Conservation (phyloP, 495 filamentous ascomycete genomes). For the Apiosordaria backusii region DNA sequence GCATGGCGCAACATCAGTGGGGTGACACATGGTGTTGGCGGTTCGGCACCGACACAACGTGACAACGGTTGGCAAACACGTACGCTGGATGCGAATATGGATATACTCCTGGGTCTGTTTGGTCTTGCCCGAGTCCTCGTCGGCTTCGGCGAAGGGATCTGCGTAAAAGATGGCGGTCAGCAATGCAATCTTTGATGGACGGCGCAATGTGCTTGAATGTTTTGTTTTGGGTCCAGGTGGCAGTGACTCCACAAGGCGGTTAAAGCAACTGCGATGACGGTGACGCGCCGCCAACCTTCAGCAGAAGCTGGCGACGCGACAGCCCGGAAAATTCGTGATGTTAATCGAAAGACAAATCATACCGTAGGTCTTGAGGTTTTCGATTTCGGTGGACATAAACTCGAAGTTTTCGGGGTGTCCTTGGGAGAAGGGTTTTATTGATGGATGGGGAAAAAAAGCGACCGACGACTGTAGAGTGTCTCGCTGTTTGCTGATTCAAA, state of each 20-base stretch:
- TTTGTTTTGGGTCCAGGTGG: not conserved
- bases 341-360: slow-evolving; percentile 39
- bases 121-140: slow-evolving; percentile 94
- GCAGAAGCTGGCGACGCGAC: not conserved
- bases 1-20: not conserved
- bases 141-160: slow-evolving; percentile 99
- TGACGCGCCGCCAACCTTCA: not conserved
- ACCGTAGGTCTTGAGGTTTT: slow-evolving; percentile 98
- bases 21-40: not conserved
- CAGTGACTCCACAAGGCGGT: not conserved
- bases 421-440: slow-evolving; percentile 43
- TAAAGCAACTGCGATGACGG: not conserved
- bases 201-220: not conserved
- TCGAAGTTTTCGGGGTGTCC: slow-evolving; percentile 53
- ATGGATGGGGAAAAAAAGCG: slow-evolving; percentile 37
- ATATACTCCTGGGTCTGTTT: slow-evolving; percentile 94
- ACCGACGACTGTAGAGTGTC: slow-evolving; percentile 44
- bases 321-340: not conserved
- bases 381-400: slow-evolving; percentile 98
- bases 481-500: slow-evolving; percentile 26
- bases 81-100: slow-evolving; percentile 99
- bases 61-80: slow-evolving; percentile 30
- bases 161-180: slow-evolving; percentile 8
- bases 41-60: not conserved
- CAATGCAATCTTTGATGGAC: not conserved